Percentiles rank a stretch among this genome's conserved stretches.
phyloP scores from a whole-genome alignment of 2,329 filamentous ascomycete genomes.

The Colletotrichum higginsianum region DNA sequence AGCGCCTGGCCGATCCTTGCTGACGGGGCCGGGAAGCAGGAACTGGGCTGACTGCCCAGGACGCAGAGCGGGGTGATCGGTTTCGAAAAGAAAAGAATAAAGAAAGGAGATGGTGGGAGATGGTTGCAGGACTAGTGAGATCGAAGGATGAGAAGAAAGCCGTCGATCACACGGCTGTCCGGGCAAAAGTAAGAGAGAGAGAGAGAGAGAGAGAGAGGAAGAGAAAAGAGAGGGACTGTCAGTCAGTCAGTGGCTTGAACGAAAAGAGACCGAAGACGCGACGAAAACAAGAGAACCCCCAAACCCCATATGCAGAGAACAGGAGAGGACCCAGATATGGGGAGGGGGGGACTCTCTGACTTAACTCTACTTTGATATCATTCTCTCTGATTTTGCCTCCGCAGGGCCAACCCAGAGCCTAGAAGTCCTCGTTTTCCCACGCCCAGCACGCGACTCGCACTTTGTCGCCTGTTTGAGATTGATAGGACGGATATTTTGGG shows the following conservation, averaged over 20 bases:
- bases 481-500: conserved; percentile 63
- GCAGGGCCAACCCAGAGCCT: conserved; percentile 28
- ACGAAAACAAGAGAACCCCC: conserved; percentile 18
- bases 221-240: neutral
- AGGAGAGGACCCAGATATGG: conserved; percentile 23
- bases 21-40: conserved; percentile 35
- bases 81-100: conserved; percentile 21
- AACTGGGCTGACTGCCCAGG: conserved; percentile 26
- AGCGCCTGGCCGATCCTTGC: conserved; percentile 38
- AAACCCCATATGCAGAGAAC: conserved; percentile 29
- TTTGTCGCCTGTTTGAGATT: conserved; percentile 64
- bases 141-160: neutral
- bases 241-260: conserved; percentile 8
- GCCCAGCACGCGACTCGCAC: conserved; percentile 44
- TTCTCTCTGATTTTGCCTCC: conserved; percentile 35
- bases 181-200: neutral
- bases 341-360: conserved; percentile 25
- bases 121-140: conserved; percentile 27
- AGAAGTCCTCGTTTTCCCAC: conserved; percentile 26
- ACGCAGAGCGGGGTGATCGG: conserved; percentile 31
- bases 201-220: neutral
- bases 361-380: conserved; percentile 42
- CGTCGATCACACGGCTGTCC: conserved; percentile 2
- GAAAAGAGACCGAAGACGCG: conserved; percentile 31
- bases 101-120: conserved; percentile 24